Percentiles rank a stretch among this genome's conserved stretches.
Conservation (phyloP, 2,329 filamentous ascomycete species). For the Microdochium bolleyi region DNA sequence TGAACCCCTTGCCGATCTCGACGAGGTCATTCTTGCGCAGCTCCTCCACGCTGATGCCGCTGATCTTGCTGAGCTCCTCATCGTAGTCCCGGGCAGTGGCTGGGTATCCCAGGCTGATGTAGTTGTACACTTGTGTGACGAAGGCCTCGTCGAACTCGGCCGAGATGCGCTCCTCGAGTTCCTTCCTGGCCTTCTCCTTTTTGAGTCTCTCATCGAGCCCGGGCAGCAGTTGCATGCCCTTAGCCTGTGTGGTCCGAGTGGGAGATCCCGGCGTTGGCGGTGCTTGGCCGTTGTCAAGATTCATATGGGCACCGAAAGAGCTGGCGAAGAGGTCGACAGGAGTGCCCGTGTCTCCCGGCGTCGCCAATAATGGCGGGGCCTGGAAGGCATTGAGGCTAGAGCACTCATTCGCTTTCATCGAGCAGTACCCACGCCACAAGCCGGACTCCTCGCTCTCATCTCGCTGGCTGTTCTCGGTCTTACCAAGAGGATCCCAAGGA, state of each 20-base stretch:
- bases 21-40: conserved; percentile 60
- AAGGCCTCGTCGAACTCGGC: conserved; percentile 76
- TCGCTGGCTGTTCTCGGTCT: conserved; percentile 39
- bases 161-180: conserved; percentile 44
- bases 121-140: conserved; percentile 95
- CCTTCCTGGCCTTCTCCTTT: conserved; percentile 39
- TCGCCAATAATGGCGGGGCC: conserved; percentile 40
- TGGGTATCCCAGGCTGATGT: conserved; percentile 87
- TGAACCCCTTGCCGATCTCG: conserved; percentile 61
- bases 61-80: conserved; percentile 76
- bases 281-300: conserved; percentile 31
- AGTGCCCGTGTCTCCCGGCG: conserved; percentile 33
- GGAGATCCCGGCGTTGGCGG: conserved; percentile 17
- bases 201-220: conserved; percentile 43
- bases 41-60: conserved; percentile 58
- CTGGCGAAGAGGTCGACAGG: conserved; percentile 33
- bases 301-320: conserved; percentile 27
- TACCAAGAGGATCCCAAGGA: conserved; percentile 35
- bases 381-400: conserved; percentile 34
- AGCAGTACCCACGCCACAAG: conserved; percentile 73
- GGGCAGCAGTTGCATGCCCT: conserved; percentile 40
- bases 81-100: conserved; percentile 78
- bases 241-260: conserved; percentile 18
- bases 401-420: conserved; percentile 22
- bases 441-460: conserved; percentile 52